Evolutionary conservation across 2,329 filamentous ascomycete genomes (phyloP).

Genomic region (Onygenales sp.): DNA sequence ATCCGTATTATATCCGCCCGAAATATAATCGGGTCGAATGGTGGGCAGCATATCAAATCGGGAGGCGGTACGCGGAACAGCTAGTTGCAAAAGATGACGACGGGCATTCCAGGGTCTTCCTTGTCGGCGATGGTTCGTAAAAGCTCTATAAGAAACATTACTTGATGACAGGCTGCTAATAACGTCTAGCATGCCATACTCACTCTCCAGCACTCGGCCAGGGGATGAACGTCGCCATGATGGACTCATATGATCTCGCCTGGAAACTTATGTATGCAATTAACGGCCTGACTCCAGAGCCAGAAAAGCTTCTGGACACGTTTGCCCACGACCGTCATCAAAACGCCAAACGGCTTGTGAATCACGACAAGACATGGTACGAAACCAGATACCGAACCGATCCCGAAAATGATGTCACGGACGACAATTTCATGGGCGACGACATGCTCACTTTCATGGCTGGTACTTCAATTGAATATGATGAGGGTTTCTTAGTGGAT

Average conservation of each 20-base stretch:
- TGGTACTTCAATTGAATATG: neutral
- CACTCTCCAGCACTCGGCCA: conserved; percentile 2
- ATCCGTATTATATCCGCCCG: conserved; percentile 58
- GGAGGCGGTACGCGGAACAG: conserved; percentile 48
- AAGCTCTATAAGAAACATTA: neutral
- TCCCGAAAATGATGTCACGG: neutral
- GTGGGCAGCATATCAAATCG: conserved; percentile 70
- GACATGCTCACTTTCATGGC: neutral
- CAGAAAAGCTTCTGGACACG: conserved; percentile 1
- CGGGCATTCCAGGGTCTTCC: conserved; percentile 60
- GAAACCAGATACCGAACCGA: neutral
- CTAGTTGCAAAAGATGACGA: conserved; percentile 52
- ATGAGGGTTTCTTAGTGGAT: neutral
- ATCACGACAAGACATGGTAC: neutral
- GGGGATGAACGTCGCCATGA: conserved; percentile 2
- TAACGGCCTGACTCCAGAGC: conserved; percentile 23
- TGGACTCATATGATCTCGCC: conserved; percentile 25
- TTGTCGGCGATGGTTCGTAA: conserved; percentile 52
- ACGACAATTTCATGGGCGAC: neutral
- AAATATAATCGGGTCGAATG: conserved; percentile 53
- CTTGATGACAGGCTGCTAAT: neutral
- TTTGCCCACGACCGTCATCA: neutral
- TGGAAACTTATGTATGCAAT: conserved; percentile 32
- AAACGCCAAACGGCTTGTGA: neutral
- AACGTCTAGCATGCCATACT: neutral